phyloP scores from a whole-genome alignment of 2,329 filamentous ascomycete species.

The Colletotrichum sp. region DNA sequence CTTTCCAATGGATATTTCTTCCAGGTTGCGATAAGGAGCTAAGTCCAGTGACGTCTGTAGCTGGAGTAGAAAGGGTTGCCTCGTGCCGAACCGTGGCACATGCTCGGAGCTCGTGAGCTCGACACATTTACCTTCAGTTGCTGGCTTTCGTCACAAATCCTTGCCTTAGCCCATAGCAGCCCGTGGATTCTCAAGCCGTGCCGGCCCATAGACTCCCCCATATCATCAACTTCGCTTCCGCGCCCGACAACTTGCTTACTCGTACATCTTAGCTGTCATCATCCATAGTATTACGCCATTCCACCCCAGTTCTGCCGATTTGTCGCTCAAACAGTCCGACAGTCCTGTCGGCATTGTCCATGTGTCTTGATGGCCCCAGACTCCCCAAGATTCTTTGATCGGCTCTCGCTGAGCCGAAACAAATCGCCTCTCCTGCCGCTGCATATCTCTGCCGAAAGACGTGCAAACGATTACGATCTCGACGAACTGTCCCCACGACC shows the following conservation, averaged over 20 bases:
- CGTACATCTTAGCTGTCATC: neutral
- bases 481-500: conserved; percentile 42
- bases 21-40: neutral
- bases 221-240: neutral
- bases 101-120: conserved; percentile 22
- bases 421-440: conserved; percentile 29
- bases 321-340: neutral
- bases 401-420: conserved; percentile 15
- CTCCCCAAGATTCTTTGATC: conserved; percentile 21
- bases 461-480: conserved; percentile 40
- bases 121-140: neutral
- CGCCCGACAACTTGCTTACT: neutral
- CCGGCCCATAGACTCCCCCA: neutral
- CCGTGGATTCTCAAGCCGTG: neutral
- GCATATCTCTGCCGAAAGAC: conserved; percentile 26
- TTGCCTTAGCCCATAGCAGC: neutral
- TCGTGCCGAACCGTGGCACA: conserved; percentile 12
- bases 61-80: neutral
- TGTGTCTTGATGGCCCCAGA: conserved; percentile 14
- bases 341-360: neutral
- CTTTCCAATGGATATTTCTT: neutral
- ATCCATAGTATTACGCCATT: neutral
- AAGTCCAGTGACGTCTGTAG: conserved; percentile 1
- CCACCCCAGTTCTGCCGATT: neutral
- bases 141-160: neutral